Conservation (phyloP, 768 basidiomycete species). For the Mycena vulgaris region DNA sequence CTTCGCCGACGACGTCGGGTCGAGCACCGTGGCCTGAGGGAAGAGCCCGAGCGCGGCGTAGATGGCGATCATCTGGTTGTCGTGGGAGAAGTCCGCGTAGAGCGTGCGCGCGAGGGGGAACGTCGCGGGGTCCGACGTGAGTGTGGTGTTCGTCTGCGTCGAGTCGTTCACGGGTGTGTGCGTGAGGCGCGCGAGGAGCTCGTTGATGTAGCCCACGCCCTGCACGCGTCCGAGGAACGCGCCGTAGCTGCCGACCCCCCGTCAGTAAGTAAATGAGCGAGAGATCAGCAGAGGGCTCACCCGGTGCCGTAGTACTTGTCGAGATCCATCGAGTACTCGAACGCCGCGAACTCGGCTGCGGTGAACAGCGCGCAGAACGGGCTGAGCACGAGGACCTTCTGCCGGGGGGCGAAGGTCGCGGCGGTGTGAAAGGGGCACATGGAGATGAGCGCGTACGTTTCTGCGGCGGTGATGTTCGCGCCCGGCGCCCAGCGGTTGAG, state of each 20-base stretch:
- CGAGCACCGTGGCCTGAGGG: constrained; percentile 53
- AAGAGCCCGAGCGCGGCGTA: constrained; percentile 74
- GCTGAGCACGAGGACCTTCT: constrained; percentile 53
- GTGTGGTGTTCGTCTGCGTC: constrained; percentile 83
- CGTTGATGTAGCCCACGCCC: constrained; percentile 91
- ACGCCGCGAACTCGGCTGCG: constrained; percentile 71
- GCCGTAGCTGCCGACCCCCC: constrained; percentile 66
- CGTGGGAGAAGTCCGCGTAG: constrained; percentile 89
- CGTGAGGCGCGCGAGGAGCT: constrained; percentile 86
- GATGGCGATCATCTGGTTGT: constrained; percentile 87
- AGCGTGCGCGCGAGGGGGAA: constrained; percentile 80
- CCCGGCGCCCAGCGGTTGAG: constrained; percentile 75
- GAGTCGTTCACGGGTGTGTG: constrained; percentile 73
- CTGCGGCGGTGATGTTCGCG: constrained; percentile 67
- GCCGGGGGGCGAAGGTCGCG: constrained; percentile 42
- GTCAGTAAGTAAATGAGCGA: not conserved
- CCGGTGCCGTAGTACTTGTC: constrained; percentile 86
- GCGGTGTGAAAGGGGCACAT: constrained; percentile 87
- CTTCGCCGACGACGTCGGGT: not conserved
- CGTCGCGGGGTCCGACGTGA: constrained; percentile 72
- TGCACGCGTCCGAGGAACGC: constrained; percentile 80
- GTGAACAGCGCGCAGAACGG: constrained; percentile 83
- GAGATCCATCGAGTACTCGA: constrained; percentile 81
- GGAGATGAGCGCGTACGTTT: constrained; percentile 74
- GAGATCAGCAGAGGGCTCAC: constrained; percentile 52